Base-by-base conservation (phyloP, 805 yeast species). In the Nematodospora valgi region DNA sequence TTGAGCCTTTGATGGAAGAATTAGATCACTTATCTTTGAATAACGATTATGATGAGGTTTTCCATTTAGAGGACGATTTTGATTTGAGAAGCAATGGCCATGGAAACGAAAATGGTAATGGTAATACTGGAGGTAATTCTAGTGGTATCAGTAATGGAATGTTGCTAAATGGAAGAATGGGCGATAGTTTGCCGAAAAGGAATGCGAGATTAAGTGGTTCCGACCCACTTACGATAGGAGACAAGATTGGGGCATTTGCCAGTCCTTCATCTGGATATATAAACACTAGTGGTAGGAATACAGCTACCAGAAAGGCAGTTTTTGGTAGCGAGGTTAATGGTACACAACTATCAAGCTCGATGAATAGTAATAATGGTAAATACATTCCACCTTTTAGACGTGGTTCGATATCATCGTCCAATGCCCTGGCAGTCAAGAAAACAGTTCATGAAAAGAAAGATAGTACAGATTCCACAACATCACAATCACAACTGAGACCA, bases 371-470 rank as follows among this genome's bases (percentile, higher is more conserved):
- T 4, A 27, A 19, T 23, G 84, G 84, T 3, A 80, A 77, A 51
- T 82, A 82, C 47, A 63, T 82, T 25, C 89, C 89, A 14, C 88
- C 88, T n/a, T 80, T 74, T 48, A 62, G 81, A 44, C 68, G 88
- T 52, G 72, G 76, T 0, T 72, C 80, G 12, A 17, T 12, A 12
- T 16, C 29, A 15, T 16, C 29, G 11, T 17, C 35, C 8, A 32
- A 24, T 20, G 24, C 26, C 9, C 10, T 12, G 18, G 30, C 35
- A 10, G n/a, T 18, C 20, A 23, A 27, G 8, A 28, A 20, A n/a
- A 42, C 32, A 15, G 12, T 27, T 17, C 23, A 30, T 15, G 34
- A 30, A 31, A 29, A 27, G 23, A 30, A 35, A 21, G 26, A 26
- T 21, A 19, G 15, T 5, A n/a, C 23, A 15, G 34, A 32, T 15